phyloP scores from a whole-genome alignment of 1,284 basidiomycete genomes.

The Earliella scabrosa region DNA sequence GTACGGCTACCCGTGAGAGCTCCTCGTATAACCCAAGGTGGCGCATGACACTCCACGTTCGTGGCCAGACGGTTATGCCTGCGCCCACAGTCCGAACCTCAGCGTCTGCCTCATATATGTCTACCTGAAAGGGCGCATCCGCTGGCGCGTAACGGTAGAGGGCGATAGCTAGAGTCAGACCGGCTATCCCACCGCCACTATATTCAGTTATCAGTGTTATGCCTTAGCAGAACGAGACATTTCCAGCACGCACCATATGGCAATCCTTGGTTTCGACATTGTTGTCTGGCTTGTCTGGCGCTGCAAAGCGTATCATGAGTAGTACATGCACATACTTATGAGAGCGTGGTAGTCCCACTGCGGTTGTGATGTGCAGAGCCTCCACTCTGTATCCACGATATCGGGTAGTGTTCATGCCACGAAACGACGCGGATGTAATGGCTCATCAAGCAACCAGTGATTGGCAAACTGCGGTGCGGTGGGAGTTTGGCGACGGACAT shows the following conservation, averaged over 20 bases:
- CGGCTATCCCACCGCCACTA: conserved; percentile 43
- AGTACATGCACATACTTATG: too few species aligned
- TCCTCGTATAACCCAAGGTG: conserved; percentile 37
- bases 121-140: conserved; percentile 28
- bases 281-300: too few species aligned
- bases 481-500: too few species aligned
- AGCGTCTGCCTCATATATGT: conserved; percentile 40
- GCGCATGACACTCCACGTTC: conserved; percentile 41
- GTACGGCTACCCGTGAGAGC: conserved; percentile 28
- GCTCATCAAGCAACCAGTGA: too few species aligned
- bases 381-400: too few species aligned
- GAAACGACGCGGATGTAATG: too few species aligned
- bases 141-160: conserved; percentile 30
- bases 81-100: conserved; percentile 39
- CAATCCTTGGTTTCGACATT: conserved; percentile 15
- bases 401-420: too few species aligned
- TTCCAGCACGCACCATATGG: conserved; percentile 13
- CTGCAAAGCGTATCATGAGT: too few species aligned
- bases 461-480: too few species aligned
- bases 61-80: conserved; percentile 42
- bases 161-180: conserved; percentile 39
- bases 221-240: background rate
- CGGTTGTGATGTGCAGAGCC: too few species aligned
- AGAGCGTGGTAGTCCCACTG: too few species aligned
- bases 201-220: background rate